A percentile compares a stretch with the other conserved stretches of the same genome.
These are phyloP conservation scores for Uromyces viciae-fabae DNA, from an alignment of 1,284 basidiomycete genomes.

Conservation along the genomic window DNA sequence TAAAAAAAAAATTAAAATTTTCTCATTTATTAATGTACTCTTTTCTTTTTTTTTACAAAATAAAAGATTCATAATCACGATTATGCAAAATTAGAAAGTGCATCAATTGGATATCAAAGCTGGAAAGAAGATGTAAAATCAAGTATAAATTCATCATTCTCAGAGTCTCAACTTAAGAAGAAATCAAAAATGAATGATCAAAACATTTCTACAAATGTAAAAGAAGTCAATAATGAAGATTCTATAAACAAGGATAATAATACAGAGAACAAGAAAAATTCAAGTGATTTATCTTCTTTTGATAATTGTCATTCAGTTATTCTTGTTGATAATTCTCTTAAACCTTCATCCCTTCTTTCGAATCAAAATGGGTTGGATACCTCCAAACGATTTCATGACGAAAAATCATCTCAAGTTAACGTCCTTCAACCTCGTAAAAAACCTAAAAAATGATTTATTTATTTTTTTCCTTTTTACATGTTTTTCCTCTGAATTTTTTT, in stretches of 20 bases:
- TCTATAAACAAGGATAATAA: too few species aligned
- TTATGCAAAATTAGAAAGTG: conserved; percentile 15
- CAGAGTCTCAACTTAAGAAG: background rate
- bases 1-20: background rate
- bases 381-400: too few species aligned
- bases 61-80: conserved; percentile 33
- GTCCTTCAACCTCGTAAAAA: conserved; percentile 13
- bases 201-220: background rate
- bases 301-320: conserved; percentile 5
- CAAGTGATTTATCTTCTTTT: background rate
- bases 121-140: conserved; percentile 21
- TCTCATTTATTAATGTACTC: background rate
- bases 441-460: background rate
- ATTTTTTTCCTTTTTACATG: background rate
- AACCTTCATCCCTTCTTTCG: background rate
- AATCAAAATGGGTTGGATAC: too few species aligned
- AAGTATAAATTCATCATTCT: background rate
- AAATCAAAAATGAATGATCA: background rate
- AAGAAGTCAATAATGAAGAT: background rate
- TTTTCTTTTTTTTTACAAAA: background rate
- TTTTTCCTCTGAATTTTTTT: background rate
- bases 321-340: conserved; percentile 4
- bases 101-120: background rate
- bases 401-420: conserved; percentile 1
- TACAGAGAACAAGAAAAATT: background rate